Evolutionary conservation across 352 stramenopile species (phyloP).

Genomic region (Pythium diclinum): DNA sequence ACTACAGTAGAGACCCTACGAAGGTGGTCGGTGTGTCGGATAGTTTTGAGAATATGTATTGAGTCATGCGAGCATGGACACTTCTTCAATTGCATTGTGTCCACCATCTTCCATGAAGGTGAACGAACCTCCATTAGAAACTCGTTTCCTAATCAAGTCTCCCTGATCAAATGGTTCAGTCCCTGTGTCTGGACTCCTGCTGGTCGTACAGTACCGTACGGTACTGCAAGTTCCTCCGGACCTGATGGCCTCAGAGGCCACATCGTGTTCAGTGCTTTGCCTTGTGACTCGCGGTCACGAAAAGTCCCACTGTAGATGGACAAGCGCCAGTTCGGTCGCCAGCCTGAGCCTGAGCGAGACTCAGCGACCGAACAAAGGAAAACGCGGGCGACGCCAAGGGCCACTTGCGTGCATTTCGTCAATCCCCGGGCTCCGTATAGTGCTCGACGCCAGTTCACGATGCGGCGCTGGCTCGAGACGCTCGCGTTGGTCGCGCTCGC

Average conservation of each 20-base stretch:
- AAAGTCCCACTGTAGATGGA: neutral
- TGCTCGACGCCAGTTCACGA: neutral
- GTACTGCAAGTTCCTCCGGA: neutral
- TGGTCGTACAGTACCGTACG: neutral
- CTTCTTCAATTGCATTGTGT: neutral
- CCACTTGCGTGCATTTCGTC: neutral
- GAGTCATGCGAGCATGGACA: neutral
- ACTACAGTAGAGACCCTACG: neutral
- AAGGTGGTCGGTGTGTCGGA: neutral
- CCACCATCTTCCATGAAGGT: no score
- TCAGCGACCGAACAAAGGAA: neutral
- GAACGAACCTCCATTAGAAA: neutral
- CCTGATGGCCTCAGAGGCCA: neutral
- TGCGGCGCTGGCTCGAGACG: conserved; percentile 7
- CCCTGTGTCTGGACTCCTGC: no score
- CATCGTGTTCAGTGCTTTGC: neutral
- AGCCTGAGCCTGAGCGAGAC: neutral
- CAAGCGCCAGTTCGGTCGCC: neutral
- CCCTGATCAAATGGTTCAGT: no score
- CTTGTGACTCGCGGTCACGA: neutral
- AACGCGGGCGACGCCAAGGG: neutral
- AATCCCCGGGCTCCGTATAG: neutral
- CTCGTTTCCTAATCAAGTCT: neutral
- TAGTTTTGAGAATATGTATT: conserved; percentile 4
- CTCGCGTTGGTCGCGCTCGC: conserved; percentile 8